Percentiles rank a stretch among this genome's conserved stretches.
Conservation (phyloP, 257 asterid species). For the Anisodus acutangulus region DNA sequence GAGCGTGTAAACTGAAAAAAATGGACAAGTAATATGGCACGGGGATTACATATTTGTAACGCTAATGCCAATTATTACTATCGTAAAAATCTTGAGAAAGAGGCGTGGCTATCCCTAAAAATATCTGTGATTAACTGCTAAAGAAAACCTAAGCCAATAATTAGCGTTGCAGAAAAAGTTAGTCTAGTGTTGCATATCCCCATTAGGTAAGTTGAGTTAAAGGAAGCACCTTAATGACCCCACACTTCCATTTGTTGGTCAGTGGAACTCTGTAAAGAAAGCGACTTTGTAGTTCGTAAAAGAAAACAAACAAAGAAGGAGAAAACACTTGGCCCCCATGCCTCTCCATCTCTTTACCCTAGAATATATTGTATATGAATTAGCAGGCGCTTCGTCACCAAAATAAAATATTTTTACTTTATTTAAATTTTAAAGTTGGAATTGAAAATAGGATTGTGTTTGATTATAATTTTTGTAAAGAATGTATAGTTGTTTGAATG, state of each 20-base stretch:
- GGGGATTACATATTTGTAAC: too few relatives aligned
- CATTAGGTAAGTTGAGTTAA: background rate
- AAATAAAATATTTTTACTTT: too few relatives aligned
- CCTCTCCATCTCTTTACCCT: too few relatives aligned
- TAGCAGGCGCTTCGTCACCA: too few relatives aligned
- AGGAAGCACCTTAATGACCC: background rate
- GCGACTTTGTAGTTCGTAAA: background rate
- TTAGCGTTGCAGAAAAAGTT: background rate
- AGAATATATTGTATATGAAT: too few relatives aligned
- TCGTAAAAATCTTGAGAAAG: background rate
- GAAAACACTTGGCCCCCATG: background rate
- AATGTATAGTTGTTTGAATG: too few relatives aligned
- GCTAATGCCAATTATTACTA: too few relatives aligned
- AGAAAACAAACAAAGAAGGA: background rate
- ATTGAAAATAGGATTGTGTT: too few relatives aligned
- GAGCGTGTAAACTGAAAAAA: too few relatives aligned
- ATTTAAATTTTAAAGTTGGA: too few relatives aligned
- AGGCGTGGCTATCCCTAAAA: background rate
- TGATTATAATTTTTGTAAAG: too few relatives aligned
- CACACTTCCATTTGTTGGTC: background rate
- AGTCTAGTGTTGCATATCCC: background rate
- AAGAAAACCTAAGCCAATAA: background rate
- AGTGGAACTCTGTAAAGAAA: slow-evolving; percentile 13
- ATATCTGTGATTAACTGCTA: background rate
- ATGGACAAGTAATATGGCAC: too few relatives aligned